These are phyloP conservation scores for Penicillium aurantiogriseum DNA, from an alignment of 2,329 filamentous ascomycete species.

Conservation along the genomic window DNA sequence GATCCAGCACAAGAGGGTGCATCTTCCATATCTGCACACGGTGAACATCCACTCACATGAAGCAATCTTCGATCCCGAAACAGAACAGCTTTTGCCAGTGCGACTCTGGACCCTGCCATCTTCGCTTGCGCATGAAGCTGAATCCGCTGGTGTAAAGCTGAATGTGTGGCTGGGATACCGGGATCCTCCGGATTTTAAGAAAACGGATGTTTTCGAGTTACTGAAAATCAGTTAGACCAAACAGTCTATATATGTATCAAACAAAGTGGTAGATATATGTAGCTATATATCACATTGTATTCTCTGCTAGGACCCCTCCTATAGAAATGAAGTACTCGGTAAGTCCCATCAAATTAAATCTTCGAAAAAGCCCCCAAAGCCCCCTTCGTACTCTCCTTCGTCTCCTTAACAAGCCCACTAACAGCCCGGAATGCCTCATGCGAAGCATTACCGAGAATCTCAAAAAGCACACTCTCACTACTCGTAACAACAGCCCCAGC, in stretches of 20 bases:
- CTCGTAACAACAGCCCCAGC: conserved; percentile 79
- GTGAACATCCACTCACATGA: conserved; percentile 6
- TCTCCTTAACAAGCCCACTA: conserved; percentile 75
- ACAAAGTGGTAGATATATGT: neutral
- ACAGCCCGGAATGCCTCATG: conserved; percentile 69
- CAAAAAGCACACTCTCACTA: conserved; percentile 87
- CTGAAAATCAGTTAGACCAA: neutral
- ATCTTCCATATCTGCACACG: conserved; percentile 2
- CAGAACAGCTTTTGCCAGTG: neutral
- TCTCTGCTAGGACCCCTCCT: neutral
- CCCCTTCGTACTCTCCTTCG: conserved; percentile 65
- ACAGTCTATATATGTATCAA: neutral
- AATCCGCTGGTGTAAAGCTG: conserved; percentile 4
- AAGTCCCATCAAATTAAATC: conserved; percentile 38
- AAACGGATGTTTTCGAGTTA: neutral
- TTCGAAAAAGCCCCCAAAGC: conserved; percentile 66
- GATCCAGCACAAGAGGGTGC: conserved; percentile 7
- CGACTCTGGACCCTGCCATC: conserved; percentile 1
- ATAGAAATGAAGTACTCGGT: no score
- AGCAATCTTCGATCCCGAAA: neutral
- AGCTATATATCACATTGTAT: neutral
- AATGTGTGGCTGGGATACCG: conserved; percentile 4
- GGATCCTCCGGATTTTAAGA: neutral
- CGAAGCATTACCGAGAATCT: conserved; percentile 79
- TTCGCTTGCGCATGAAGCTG: neutral